Evolutionary conservation across 2,329 filamentous ascomycete genomes (phyloP).

Genomic region (Exophiala mesophila): DNA sequence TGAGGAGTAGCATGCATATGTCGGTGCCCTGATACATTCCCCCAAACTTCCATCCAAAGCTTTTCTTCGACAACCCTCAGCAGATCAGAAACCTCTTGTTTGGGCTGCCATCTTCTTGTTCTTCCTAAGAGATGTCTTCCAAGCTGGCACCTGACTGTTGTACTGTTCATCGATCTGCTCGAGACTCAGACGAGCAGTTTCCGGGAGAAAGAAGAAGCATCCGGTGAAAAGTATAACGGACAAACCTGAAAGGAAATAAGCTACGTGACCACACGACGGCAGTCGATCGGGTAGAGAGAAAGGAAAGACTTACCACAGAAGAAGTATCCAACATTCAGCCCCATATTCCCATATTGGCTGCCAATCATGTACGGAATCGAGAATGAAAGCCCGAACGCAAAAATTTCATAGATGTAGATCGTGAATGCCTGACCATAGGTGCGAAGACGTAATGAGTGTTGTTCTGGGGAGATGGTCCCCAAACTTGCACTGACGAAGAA

Average conservation of each 20-base stretch:
- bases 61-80: too few species aligned
- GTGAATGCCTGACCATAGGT: constrained; percentile 29
- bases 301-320: constrained; percentile 20
- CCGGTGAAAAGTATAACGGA: constrained; percentile 9
- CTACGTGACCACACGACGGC: neutral
- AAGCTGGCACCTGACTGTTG: constrained; percentile 23
- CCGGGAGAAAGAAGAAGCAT: constrained; percentile 23
- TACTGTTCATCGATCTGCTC: constrained; percentile 31
- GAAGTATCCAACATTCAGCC: constrained; percentile 30
- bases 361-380: constrained; percentile 30
- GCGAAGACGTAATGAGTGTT: constrained; percentile 28
- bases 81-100: too few species aligned
- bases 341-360: constrained; percentile 28
- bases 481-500: constrained; percentile 26
- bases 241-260: constrained; percentile 1
- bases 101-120: constrained; percentile 22
- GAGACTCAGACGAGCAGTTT: constrained; percentile 28
- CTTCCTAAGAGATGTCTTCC: constrained; percentile 25
- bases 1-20: too few species aligned
- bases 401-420: constrained; percentile 25
- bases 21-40: too few species aligned
- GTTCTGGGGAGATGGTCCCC: constrained; percentile 27
- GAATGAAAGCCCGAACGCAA: constrained; percentile 26
- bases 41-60: too few species aligned
- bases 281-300: neutral